A percentile compares a stretch with the other conserved stretches of the same genome.
These are phyloP conservation scores for Fraxinus baroniana DNA, from an alignment of 305 asterid species.

Conservation along the genomic window DNA sequence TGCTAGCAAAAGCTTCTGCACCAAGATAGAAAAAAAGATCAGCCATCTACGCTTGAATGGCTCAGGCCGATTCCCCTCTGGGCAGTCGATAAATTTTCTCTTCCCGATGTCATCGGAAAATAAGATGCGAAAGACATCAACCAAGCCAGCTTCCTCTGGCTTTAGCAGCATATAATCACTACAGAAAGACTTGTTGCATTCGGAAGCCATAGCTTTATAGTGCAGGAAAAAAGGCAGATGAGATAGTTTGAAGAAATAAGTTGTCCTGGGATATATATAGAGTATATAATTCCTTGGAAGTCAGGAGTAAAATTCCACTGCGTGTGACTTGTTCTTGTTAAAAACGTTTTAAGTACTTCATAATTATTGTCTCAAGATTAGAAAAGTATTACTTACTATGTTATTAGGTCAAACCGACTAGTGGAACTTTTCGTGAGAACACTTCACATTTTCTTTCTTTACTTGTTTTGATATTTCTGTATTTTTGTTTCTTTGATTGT, in stretches of 20 bases:
- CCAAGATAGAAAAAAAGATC: constrained; percentile 38
- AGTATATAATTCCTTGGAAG: neutral
- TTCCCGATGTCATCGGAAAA: constrained; percentile 34
- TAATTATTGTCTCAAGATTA: neutral
- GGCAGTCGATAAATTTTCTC: constrained; percentile 43
- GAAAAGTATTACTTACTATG: neutral
- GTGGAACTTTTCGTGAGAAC: neutral
- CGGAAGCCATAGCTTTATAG: constrained; percentile 15
- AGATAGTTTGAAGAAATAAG: neutral
- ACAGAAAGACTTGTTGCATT: constrained; percentile 42
- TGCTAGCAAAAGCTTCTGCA: constrained; percentile 32
- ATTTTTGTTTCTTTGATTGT: too few relatives aligned
- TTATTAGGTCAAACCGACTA: neutral
- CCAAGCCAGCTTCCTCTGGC: constrained; percentile 36
- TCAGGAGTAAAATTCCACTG: neutral
- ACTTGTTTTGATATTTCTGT: too few relatives aligned
- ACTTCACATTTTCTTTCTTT: neutral
- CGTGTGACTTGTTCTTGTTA: neutral
- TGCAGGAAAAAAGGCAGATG: neutral
- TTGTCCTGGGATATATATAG: neutral
- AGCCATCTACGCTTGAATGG: constrained; percentile 44
- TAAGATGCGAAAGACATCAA: constrained; percentile 34
- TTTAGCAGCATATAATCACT: constrained; percentile 44
- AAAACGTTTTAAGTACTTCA: neutral
- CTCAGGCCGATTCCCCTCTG: constrained; percentile 21